Evolutionary conservation across 1,139 yeast species (phyloP).

Genomic region (Candida glucosophila): DNA sequence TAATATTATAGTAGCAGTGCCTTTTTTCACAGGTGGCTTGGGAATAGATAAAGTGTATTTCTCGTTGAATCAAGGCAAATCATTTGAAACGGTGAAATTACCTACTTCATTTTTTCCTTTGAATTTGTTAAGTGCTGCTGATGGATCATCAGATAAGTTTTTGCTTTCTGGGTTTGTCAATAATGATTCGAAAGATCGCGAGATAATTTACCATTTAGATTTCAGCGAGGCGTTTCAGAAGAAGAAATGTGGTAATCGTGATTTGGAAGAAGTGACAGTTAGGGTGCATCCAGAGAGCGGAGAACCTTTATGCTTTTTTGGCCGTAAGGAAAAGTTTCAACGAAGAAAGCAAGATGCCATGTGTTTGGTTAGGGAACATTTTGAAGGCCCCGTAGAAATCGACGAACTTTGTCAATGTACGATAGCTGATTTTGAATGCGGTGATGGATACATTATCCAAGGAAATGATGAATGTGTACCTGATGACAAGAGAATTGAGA

Average conservation of each 20-base stretch:
- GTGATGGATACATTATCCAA: slow-evolving; percentile 40
- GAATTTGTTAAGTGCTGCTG: slow-evolving; percentile 52
- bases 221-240: slow-evolving; percentile 51
- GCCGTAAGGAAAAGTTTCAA: slow-evolving; percentile 57
- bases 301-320: slow-evolving; percentile 61
- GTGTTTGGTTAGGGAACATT: slow-evolving; percentile 59
- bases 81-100: slow-evolving; percentile 51
- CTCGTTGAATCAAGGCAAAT: slow-evolving; percentile 67
- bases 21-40: slow-evolving; percentile 21
- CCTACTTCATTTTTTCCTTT: slow-evolving; percentile 40
- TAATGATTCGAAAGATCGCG: slow-evolving; percentile 11
- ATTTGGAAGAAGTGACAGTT: slow-evolving; percentile 65
- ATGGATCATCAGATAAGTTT: slow-evolving; percentile 62
- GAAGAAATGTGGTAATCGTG: slow-evolving; percentile 40
- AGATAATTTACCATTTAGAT: slow-evolving; percentile 43
- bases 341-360: slow-evolving; percentile 63
- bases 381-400: slow-evolving; percentile 46
- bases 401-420: slow-evolving; percentile 63
- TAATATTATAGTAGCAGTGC: slow-evolving; percentile 60
- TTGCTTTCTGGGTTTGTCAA: slow-evolving; percentile 41
- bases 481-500: slow-evolving; percentile 22
- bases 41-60: slow-evolving; percentile 30
- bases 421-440: slow-evolving; percentile 66
- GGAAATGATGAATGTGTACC: slow-evolving; percentile 53
- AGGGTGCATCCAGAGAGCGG: slow-evolving; percentile 36